These are phyloP conservation scores for Aspergillus costaricaensis DNA, from an alignment of 2,329 filamentous ascomycete species.

Conservation along the genomic window DNA sequence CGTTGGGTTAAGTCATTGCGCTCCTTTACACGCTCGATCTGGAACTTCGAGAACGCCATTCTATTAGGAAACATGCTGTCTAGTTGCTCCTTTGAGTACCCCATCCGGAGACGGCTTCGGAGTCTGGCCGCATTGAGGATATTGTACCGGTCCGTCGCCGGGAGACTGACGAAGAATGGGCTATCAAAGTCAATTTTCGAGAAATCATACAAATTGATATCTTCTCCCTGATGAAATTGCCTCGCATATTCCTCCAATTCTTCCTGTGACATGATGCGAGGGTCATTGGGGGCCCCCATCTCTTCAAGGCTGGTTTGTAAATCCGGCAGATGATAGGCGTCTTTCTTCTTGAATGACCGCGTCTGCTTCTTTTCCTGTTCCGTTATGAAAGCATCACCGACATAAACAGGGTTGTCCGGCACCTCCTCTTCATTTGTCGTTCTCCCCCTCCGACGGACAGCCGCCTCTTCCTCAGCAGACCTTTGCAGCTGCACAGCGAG, in stretches of 20 bases:
- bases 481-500: constrained; percentile 93
- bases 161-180: constrained; percentile 89
- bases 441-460: constrained; percentile 58
- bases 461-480: constrained; percentile 79
- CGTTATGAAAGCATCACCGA: constrained; percentile 83
- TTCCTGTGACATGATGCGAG: constrained; percentile 92
- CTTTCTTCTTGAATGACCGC: constrained; percentile 83
- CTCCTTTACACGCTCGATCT: constrained; percentile 91
- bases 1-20: constrained; percentile 92
- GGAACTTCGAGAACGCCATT: constrained; percentile 95
- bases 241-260: constrained; percentile 91
- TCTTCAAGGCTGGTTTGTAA: constrained; percentile 74
- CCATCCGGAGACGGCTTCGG: constrained; percentile 88
- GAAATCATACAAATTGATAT: constrained; percentile 88
- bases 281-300: constrained; percentile 89
- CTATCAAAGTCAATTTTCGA: constrained; percentile 98
- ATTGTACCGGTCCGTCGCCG: constrained; percentile 89
- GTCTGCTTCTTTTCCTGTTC: constrained; percentile 71
- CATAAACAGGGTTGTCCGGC: constrained; percentile 78
- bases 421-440: constrained; percentile 62
- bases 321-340: constrained; percentile 93
- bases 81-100: constrained; percentile 91
- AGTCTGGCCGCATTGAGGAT: constrained; percentile 92
- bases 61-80: constrained; percentile 96
- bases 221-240: constrained; percentile 89